These are phyloP conservation scores for Solanum boliviense DNA, from an alignment of 257 asterid genomes.

Conservation along the genomic window DNA sequence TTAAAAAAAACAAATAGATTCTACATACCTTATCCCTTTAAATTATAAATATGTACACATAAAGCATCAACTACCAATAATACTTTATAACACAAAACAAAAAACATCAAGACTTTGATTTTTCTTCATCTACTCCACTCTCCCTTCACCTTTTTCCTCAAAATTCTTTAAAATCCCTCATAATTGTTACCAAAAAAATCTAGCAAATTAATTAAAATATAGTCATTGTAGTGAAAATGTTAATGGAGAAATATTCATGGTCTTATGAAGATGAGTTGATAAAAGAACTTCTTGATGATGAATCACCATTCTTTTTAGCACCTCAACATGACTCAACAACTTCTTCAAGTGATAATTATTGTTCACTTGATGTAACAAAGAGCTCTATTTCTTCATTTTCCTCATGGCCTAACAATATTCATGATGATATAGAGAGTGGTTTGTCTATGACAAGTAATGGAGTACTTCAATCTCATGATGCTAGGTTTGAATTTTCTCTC, in stretches of 20 bases:
- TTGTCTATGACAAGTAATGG: conserved; percentile 14
- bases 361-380: neutral
- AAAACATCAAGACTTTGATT: conserved; percentile 18
- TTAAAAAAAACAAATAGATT: too few species aligned
- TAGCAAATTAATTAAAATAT: neutral
- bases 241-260: conserved; percentile 14
- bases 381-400: neutral
- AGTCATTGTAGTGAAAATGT: neutral
- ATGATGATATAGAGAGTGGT: conserved; percentile 19
- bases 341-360: neutral
- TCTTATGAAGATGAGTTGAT: conserved; percentile 35
- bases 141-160: conserved; percentile 13
- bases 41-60: neutral
- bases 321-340: conserved; percentile 14
- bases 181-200: neutral
- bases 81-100: conserved; percentile 8
- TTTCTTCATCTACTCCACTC: conserved; percentile 79
- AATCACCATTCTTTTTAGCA: conserved; percentile 33
- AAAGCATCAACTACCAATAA: conserved; percentile 33
- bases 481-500: conserved; percentile 22
- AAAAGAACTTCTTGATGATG: conserved; percentile 40
- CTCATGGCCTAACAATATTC: conserved; percentile 13
- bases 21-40: neutral
- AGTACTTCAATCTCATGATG: conserved; percentile 5
- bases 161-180: conserved; percentile 3